A percentile compares a stretch with the other conserved stretches of the same genome.
These are phyloP conservation scores for Forsythia suspensa DNA, from an alignment of 257 asterid species.

Conservation along the genomic window DNA sequence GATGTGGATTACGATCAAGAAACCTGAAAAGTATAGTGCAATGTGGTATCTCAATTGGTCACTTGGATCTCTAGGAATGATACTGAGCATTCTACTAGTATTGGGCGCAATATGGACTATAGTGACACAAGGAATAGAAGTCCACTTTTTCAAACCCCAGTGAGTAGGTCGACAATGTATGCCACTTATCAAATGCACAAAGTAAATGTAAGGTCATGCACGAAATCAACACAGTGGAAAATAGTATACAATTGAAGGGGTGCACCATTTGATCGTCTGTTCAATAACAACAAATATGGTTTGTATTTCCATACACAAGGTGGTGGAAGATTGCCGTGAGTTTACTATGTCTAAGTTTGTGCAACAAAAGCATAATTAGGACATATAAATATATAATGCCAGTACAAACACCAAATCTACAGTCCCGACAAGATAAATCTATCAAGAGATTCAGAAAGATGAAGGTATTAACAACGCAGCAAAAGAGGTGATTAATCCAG, in stretches of 20 bases:
- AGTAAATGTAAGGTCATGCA: background rate
- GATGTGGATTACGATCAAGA: constrained; percentile 73
- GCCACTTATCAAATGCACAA: background rate
- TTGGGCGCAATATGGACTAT: constrained; percentile 78
- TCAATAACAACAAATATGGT: background rate
- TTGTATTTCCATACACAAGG: background rate
- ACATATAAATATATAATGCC: background rate
- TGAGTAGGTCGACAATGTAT: constrained; percentile 24
- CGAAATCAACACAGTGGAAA: background rate
- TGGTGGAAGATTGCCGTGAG: background rate
- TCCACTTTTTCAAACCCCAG: constrained; percentile 74
- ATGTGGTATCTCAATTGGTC: constrained; percentile 77
- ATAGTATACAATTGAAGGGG: background rate
- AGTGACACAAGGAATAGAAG: constrained; percentile 61
- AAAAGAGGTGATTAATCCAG: constrained; percentile 8
- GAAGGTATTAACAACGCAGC: background rate
- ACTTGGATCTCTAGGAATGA: constrained; percentile 68
- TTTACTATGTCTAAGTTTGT: too few relatives aligned
- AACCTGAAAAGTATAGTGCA: constrained; percentile 45
- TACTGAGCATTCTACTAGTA: constrained; percentile 56
- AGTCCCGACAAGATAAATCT: constrained; percentile 5
- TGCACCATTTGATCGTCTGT: background rate
- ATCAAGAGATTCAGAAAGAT: background rate
- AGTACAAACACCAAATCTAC: background rate
- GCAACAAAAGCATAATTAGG: background rate